Base-by-base conservation (phyloP, 2,329 filamentous ascomycete genomes). In the Lasiodiplodia theobromae region DNA sequence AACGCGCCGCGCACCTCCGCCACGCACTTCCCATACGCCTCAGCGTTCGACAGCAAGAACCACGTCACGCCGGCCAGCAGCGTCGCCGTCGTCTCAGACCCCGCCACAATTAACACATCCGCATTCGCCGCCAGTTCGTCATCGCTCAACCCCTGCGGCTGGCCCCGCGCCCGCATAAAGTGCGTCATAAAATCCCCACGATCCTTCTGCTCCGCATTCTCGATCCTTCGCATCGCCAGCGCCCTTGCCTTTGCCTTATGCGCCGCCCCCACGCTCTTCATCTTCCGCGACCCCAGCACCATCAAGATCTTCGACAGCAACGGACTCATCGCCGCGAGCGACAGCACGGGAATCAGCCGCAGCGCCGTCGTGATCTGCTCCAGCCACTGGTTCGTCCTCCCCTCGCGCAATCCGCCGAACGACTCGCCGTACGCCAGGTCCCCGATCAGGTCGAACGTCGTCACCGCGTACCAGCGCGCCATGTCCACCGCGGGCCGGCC, bases 81-180 rank as follows among this genome's bases (percentile, higher is more conserved):
- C 0, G 80, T 79, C 1, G 81, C 79, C 0, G 80, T 82, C 1
- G 81, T 83, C 58, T 82, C 80, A 0, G 75, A 77, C 0, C 81
- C 82, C 1, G 76, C 81, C 11, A 78, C 70, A 6, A 79, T 74
- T 28, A 80, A 34, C 11, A 56, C 11, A 4, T 49, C 18, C n/a
- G 28, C n/a, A 47, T 65, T 69, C 8, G 69, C 40, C 28, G 72
- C 47, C 8, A 80, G 71, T 3, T 60, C 28, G 1, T 28, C 14
- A 54, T 69, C 37, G 71, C 62, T 4, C 71, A 71, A 25, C 78
- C 51, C 0, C 72, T 74, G 44, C 11, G 25, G n/a, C 16, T 38
- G 25, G 23, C 14, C 23, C 5, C 23, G 8, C n/a, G 56, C 16
- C 2, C 34, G 23, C 37, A 60, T 16, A 7, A 60, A 18, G 21